Conservation (phyloP, 2,329 filamentous ascomycete species). For the Pyricularia grisea region DNA sequence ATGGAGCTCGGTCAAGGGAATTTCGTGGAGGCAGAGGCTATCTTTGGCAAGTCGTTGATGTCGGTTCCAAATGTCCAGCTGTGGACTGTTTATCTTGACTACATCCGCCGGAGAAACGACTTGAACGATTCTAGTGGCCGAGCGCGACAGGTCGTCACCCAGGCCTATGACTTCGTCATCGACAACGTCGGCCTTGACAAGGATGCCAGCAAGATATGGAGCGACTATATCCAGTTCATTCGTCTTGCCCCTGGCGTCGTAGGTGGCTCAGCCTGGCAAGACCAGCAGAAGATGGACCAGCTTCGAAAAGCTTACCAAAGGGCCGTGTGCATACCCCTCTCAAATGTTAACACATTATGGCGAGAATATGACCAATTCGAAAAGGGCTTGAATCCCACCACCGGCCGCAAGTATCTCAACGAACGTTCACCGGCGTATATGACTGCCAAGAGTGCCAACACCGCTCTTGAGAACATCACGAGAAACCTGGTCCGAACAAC, state of each 20-base stretch:
- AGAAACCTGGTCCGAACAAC: slow-evolving; percentile 67
- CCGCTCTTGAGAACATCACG: slow-evolving; percentile 82
- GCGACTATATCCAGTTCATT: slow-evolving; percentile 90
- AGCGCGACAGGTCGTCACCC: slow-evolving; percentile 69
- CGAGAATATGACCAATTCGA: slow-evolving; percentile 98
- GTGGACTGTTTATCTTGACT: slow-evolving; percentile 91
- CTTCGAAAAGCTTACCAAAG: slow-evolving; percentile 87
- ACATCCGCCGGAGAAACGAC: slow-evolving; percentile 86
- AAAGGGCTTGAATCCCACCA: slow-evolving; percentile 85
- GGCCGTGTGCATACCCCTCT: slow-evolving; percentile 78
- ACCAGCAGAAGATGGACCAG: slow-evolving; percentile 95
- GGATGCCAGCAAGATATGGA: slow-evolving; percentile 83
- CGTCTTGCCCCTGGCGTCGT: slow-evolving; percentile 78
- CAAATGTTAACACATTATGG: slow-evolving; percentile 77
- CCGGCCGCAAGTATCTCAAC: slow-evolving; percentile 87
- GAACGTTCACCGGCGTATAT: slow-evolving; percentile 91
- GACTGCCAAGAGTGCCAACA: slow-evolving; percentile 87
- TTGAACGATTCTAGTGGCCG: slow-evolving; percentile 70
- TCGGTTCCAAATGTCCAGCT: slow-evolving; percentile 74
- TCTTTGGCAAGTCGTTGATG: slow-evolving; percentile 72
- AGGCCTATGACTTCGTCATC: slow-evolving; percentile 88
- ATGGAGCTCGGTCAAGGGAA: slow-evolving; percentile 87
- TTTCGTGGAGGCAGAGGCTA: slow-evolving; percentile 66
- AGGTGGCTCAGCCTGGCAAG: slow-evolving; percentile 85
- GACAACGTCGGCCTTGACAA: slow-evolving; percentile 85